Evolutionary conservation across 2,329 filamentous ascomycete species (phyloP), one percentile per base, ranked within the genome.

Genomic region (Aspergillus intermedius): DNA sequence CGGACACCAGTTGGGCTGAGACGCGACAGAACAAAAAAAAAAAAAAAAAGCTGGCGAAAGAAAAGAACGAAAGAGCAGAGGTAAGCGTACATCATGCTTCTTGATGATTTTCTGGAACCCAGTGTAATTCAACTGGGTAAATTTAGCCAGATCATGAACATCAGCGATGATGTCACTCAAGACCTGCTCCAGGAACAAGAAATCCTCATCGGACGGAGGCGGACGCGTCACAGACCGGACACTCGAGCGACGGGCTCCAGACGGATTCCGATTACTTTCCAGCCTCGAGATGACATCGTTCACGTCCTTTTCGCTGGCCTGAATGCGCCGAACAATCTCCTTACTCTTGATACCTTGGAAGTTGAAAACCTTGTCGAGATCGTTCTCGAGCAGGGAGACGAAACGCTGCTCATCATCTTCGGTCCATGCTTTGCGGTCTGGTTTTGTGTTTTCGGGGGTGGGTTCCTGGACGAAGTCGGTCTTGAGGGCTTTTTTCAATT

Each of bases 71-170:
- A 28, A 28, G 9, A 4, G 23, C 23, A 9, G 25, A 19, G 17
- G 17, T 28, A 28, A 28, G 9, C 86, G 60, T 71, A 91, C 88
- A 74, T 96, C 93, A 70, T 98, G 93, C 78, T 98, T 98, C 79
- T 98, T 98, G 72, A 98, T 95, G 55, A 98, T 98, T 78, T 98
- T 98, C 76, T 96, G 94, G 68, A 98, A 98, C 4, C 93, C 93
- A 0, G 91, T 97, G 67, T 98, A 98, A 73, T 98, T 98, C 65
- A 98, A 75, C 74, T 96, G 91, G 5, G 95, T 94, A 68, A 95
- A 98, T 73, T 97, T 97, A 69, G 93, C 91, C 51, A 98, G 79
- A 63, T 98, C 93, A 71, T 98, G 91, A 19, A 98, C 93, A 64
- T 98, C 91, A 59, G 93, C 93, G 67, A 98, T 98, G 64, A 98